phyloP scores from a whole-genome alignment of 2,329 filamentous ascomycete species.

The Fusarium duplospermum region DNA sequence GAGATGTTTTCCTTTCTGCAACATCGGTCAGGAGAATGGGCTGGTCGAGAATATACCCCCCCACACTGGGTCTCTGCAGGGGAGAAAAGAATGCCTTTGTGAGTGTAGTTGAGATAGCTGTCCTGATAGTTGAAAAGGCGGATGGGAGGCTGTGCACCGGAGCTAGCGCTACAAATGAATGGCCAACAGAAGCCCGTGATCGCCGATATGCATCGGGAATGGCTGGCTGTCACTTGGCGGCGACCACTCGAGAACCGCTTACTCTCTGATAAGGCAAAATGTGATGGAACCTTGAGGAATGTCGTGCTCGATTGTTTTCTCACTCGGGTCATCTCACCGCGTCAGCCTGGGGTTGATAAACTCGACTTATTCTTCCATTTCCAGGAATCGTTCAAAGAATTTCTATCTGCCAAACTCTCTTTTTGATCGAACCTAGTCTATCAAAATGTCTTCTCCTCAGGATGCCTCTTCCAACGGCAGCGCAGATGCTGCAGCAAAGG shows the following conservation, averaged over 20 bases:
- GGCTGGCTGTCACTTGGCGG: neutral
- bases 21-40: neutral
- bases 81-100: neutral
- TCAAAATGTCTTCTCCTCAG: neutral
- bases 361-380: neutral
- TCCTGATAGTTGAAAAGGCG: neutral
- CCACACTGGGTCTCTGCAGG: neutral
- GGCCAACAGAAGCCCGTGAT: neutral
- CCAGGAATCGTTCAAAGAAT: neutral
- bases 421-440: neutral
- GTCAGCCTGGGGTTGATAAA: neutral
- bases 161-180: neutral
- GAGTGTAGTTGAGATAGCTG: neutral
- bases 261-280: neutral
- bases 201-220: neutral
- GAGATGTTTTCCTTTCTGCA: neutral
- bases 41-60: neutral
- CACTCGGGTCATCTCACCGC: neutral
- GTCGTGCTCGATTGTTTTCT: neutral
- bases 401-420: neutral
- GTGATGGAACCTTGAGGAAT: neutral
- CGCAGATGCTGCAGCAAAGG: neutral
- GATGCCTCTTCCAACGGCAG: neutral
- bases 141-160: neutral
- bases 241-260: neutral